A percentile compares a stretch with the other conserved stretches of the same genome.
Conservation (phyloP, 768 basidiomycete species). For the Macrolepiota albuminosa region DNA sequence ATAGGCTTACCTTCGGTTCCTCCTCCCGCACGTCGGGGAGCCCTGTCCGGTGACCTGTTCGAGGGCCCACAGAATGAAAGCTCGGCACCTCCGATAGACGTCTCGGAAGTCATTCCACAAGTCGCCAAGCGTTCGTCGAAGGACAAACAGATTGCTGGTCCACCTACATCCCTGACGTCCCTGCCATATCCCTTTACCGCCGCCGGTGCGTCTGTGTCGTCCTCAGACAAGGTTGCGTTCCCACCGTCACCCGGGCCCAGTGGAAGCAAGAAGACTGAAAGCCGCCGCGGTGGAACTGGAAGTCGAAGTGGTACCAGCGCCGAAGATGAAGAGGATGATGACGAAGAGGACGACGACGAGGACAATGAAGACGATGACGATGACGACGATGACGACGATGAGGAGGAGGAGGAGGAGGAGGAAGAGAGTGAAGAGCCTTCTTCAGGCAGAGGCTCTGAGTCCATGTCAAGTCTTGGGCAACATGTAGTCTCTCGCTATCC, state of each 20-base stretch:
- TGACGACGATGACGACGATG: constrained; percentile 23
- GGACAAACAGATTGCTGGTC: constrained; percentile 34
- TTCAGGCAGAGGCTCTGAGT: constrained; percentile 66
- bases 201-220: constrained; percentile 56
- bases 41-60: constrained; percentile 65
- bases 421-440: constrained; percentile 48
- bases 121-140: constrained; percentile 42
- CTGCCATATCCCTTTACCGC: constrained; percentile 71
- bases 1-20: constrained; percentile 48
- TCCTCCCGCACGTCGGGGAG: constrained; percentile 50
- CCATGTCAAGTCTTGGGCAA: constrained; percentile 82
- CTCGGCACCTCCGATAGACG: constrained; percentile 11
- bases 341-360: constrained; percentile 20
- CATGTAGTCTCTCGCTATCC: constrained; percentile 69
- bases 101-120: constrained; percentile 36
- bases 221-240: constrained; percentile 66
- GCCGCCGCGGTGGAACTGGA: constrained; percentile 8
- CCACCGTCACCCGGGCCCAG: constrained; percentile 54
- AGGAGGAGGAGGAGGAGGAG: constrained; percentile 26
- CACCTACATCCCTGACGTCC: constrained; percentile 38
- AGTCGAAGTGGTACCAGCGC: constrained; percentile 12
- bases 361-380: constrained; percentile 27
- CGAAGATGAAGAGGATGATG: constrained; percentile 25
- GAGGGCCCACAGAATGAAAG: constrained; percentile 37
- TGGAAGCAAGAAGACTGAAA: constrained; percentile 17